Conservation (phyloP, 1,284 basidiomycete genomes). For the Trametes pubescens region DNA sequence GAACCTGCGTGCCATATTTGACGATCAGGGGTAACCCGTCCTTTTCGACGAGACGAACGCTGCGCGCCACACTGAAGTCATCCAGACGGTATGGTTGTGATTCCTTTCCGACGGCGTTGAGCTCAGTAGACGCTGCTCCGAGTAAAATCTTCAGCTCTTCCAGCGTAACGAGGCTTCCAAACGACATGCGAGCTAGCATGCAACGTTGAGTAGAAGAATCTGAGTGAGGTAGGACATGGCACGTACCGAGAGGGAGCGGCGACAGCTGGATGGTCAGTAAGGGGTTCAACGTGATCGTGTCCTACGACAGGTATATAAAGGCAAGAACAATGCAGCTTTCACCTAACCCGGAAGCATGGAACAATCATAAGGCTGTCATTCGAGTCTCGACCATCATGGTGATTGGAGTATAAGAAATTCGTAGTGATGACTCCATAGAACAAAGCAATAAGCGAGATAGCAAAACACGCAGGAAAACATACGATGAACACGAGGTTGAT, state of each 20-base stretch:
- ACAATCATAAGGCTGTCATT: too few relatives aligned
- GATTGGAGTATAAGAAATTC: not conserved
- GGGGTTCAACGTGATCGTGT: too few relatives aligned
- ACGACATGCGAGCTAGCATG: not conserved
- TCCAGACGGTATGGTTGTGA: not conserved
- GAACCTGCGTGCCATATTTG: conserved; percentile 9
- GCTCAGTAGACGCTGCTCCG: not conserved
- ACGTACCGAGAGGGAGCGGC: not conserved
- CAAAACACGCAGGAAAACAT: not conserved
- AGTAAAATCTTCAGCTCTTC: not conserved
- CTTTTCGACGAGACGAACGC: not conserved
- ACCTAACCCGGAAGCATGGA: too few relatives aligned
- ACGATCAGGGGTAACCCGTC: not conserved
- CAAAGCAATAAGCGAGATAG: not conserved
- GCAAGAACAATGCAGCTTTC: too few relatives aligned
- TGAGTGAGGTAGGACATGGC: not conserved
- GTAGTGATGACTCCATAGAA: not conserved
- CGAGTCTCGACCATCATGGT: not conserved
- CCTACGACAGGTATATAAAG: too few relatives aligned
- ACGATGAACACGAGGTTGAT: not conserved
- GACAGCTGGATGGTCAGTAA: too few relatives aligned
- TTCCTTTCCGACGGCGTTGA: not conserved
- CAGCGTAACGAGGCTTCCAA: not conserved
- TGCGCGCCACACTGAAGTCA: not conserved
- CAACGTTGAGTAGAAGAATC: not conserved